Conservation (phyloP, 2,329 filamentous ascomycete species). For the Plenodomus biglobosus region DNA sequence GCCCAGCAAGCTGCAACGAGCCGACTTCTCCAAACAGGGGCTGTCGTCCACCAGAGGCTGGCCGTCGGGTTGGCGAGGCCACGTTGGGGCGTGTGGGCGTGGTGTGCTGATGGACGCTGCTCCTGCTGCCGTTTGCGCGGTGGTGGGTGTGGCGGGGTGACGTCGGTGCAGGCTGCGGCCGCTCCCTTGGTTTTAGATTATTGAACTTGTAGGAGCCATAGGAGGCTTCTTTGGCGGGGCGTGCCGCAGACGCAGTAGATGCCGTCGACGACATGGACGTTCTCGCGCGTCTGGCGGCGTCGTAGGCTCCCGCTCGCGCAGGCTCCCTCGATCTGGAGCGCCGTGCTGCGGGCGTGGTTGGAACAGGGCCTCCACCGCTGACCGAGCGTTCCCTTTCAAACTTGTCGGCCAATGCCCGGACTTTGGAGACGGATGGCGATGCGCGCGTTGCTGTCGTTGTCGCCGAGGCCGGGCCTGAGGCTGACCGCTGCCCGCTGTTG, state of each 20-base stretch:
- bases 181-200: conserved; percentile 39
- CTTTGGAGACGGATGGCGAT: conserved; percentile 30
- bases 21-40: conserved; percentile 43
- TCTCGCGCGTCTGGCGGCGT: conserved; percentile 14
- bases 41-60: conserved; percentile 29
- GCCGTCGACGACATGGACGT: conserved; percentile 28
- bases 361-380: conserved; percentile 22
- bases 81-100: conserved; percentile 29
- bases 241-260: conserved; percentile 23
- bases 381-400: conserved; percentile 39
- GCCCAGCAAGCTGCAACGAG: conserved; percentile 33
- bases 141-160: conserved; percentile 31
- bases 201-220: conserved; percentile 42
- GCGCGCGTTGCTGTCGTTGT: conserved; percentile 24
- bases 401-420: conserved; percentile 41
- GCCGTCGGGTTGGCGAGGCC: conserved; percentile 26
- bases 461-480: conserved; percentile 35
- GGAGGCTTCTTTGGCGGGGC: conserved; percentile 30
- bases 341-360: conserved; percentile 6
- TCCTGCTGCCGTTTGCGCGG: conserved; percentile 28
- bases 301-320: conserved; percentile 14
- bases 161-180: conserved; percentile 39
- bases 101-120: conserved; percentile 29
- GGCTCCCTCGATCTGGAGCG: conserved; percentile 27
- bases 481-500: conserved; percentile 33